These are phyloP conservation scores for Plasmodium reichenowi DNA, from an alignment of 169 alveolate species.

Conservation along the genomic window DNA sequence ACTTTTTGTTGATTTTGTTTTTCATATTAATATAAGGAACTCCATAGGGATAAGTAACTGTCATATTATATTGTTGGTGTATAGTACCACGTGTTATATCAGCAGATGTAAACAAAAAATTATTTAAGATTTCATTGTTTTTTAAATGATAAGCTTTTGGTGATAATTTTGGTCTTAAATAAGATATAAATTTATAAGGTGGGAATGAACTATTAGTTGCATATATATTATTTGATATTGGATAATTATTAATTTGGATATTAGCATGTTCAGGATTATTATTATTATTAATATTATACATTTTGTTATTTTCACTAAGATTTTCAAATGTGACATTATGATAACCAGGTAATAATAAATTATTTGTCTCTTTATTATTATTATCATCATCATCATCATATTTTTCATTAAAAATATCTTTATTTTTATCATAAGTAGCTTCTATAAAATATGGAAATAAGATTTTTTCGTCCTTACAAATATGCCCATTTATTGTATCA, in stretches of 20 bases:
- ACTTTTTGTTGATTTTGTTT: background rate
- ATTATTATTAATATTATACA: background rate
- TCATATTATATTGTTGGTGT: constrained; percentile 39
- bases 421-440: constrained; percentile 35
- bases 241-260: background rate
- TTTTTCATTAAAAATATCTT: constrained; percentile 16
- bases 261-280: background rate
- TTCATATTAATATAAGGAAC: constrained; percentile 43
- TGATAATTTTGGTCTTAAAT: background rate
- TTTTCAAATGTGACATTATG: constrained; percentile 31
- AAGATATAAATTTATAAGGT: constrained; percentile 17
- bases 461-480: background rate
- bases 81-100: constrained; percentile 35
- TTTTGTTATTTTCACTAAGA: background rate
- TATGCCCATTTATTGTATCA: background rate
- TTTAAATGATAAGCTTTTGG: constrained; percentile 27
- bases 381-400: background rate
- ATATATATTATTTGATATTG: constrained; percentile 12
- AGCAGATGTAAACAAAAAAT: constrained; percentile 42
- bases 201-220: constrained; percentile 20
- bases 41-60: constrained; percentile 61
- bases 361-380: background rate
- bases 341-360: constrained; percentile 44
- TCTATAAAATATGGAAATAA: constrained; percentile 15
- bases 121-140: constrained; percentile 9